phyloP scores from a whole-genome alignment of 495 filamentous ascomycete species.

The Chaetomium fimeti region DNA sequence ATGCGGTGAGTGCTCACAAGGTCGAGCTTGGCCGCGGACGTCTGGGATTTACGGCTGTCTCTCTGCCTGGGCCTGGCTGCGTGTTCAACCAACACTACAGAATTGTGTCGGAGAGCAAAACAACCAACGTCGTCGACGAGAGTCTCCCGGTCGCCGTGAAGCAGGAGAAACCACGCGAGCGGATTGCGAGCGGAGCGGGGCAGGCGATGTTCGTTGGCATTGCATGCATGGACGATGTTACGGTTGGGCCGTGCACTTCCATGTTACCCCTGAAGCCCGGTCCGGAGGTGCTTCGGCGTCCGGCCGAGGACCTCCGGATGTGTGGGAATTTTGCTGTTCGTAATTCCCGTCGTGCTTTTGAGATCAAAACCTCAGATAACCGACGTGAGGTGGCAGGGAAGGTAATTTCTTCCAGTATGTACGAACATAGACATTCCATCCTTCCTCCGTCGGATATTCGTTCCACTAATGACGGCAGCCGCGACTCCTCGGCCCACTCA shows the following conservation, averaged over 20 bases:
- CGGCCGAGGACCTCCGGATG: neutral
- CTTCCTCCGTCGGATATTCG: neutral
- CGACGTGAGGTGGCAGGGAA: too few species aligned
- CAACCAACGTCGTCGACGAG: neutral
- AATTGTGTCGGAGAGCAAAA: neutral
- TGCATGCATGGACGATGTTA: constrained; percentile 17
- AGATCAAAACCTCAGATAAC: neutral
- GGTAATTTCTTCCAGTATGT: too few species aligned
- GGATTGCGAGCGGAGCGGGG: constrained; percentile 15
- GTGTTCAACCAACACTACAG: neutral
- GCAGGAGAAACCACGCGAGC: neutral
- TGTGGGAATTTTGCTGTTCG: neutral
- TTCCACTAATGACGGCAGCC: neutral
- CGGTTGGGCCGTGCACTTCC: constrained; percentile 19
- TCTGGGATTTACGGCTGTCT: too few species aligned
- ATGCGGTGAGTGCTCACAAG: neutral
- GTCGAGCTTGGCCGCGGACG: neutral
- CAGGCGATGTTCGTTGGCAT: constrained; percentile 21
- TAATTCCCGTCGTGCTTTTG: neutral
- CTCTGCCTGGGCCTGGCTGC: neutral
- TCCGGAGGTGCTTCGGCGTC: neutral
- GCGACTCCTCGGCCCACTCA: neutral
- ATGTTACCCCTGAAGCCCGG: constrained; percentile 12
- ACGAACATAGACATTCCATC: too few species aligned
- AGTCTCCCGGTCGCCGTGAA: neutral